Percentiles rank a stretch among this genome's conserved stretches.
These are phyloP conservation scores for Zasmidium angulare DNA, from an alignment of 2,329 filamentous ascomycete genomes.

Conservation along the genomic window DNA sequence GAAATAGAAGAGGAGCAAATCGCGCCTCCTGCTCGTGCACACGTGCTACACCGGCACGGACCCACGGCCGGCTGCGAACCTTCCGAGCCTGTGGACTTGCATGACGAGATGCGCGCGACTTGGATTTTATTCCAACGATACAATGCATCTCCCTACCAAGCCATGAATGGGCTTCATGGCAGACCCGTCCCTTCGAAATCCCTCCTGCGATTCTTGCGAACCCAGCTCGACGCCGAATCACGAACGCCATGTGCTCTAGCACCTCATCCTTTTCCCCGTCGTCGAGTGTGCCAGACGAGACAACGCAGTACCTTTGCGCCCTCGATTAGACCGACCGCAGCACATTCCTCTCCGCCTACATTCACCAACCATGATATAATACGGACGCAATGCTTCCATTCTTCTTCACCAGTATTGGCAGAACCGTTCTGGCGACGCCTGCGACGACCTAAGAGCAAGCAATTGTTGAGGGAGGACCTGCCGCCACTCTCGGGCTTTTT, in stretches of 20 bases:
- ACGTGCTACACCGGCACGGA: not conserved
- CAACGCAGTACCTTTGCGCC: slow-evolving; percentile 6
- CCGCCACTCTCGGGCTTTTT: slow-evolving; percentile 53
- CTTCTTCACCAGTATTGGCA: slow-evolving; percentile 12
- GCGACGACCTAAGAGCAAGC: slow-evolving; percentile 22
- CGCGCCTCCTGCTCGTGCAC: too few relatives aligned
- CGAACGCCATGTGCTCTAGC: not conserved
- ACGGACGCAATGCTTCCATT: slow-evolving; percentile 21
- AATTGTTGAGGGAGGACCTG: slow-evolving; percentile 58
- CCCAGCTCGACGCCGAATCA: slow-evolving; percentile 59
- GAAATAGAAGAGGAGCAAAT: too few relatives aligned
- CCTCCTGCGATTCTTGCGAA: slow-evolving; percentile 71
- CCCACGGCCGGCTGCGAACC: not conserved
- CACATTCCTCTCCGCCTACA: slow-evolving; percentile 3
- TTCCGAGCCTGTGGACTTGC: not conserved
- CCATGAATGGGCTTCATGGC: slow-evolving; percentile 31
- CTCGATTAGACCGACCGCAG: slow-evolving; percentile 4
- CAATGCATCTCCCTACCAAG: slow-evolving; percentile 12
- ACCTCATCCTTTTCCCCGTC: not conserved
- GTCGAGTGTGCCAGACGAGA: slow-evolving; percentile 31
- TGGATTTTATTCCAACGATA: not conserved
- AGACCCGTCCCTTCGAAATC: slow-evolving; percentile 49
- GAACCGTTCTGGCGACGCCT: slow-evolving; percentile 30
- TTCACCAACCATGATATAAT: slow-evolving; percentile 25
- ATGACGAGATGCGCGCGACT: not conserved